Evolutionary conservation across 169 alveolate genomes (phyloP).

Genomic region (Amoebophrya sp.): DNA sequence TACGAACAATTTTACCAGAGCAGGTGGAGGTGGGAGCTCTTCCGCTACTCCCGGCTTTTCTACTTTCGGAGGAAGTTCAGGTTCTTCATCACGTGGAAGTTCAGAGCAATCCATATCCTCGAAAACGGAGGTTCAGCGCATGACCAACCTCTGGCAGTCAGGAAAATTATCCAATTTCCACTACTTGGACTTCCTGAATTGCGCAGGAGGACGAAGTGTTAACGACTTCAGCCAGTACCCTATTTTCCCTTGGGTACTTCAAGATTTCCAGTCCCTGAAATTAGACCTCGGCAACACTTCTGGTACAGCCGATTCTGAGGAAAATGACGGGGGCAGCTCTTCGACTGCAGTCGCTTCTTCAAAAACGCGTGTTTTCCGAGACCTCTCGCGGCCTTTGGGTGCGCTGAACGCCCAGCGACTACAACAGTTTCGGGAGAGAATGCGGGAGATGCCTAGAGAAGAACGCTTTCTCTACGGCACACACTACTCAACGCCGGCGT

Average conservation of each 20-base stretch:
- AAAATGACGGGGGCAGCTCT: too few species aligned
- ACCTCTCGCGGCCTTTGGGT: slow-evolving; percentile 81
- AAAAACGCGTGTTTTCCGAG: slow-evolving; percentile 66
- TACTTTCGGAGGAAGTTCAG: too few species aligned
- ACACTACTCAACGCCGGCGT: slow-evolving; percentile 94
- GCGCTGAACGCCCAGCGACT: slow-evolving; percentile 59
- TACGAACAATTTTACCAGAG: too few species aligned
- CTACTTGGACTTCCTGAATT: slow-evolving; percentile 80
- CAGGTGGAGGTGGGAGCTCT: too few species aligned
- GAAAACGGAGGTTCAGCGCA: too few species aligned
- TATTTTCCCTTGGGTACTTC: slow-evolving; percentile 90
- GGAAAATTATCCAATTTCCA: slow-evolving; percentile 87
- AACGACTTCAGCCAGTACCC: slow-evolving; percentile 92
- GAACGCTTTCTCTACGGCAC: slow-evolving; percentile 83
- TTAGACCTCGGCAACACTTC: too few species aligned
- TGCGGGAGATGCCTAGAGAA: slow-evolving; percentile 51
- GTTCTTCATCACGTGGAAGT: too few species aligned
- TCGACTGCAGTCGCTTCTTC: not conserved
- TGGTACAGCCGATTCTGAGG: too few species aligned
- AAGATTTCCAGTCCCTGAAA: slow-evolving; percentile 63
- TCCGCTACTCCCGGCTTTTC: too few species aligned
- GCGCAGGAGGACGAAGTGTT: slow-evolving; percentile 54
- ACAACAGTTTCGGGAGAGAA: not conserved
- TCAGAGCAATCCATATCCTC: too few species aligned
- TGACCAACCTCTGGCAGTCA: slow-evolving; percentile 65